phyloP scores from a whole-genome alignment of 768 basidiomycete genomes.

The Lactarius quietus region DNA sequence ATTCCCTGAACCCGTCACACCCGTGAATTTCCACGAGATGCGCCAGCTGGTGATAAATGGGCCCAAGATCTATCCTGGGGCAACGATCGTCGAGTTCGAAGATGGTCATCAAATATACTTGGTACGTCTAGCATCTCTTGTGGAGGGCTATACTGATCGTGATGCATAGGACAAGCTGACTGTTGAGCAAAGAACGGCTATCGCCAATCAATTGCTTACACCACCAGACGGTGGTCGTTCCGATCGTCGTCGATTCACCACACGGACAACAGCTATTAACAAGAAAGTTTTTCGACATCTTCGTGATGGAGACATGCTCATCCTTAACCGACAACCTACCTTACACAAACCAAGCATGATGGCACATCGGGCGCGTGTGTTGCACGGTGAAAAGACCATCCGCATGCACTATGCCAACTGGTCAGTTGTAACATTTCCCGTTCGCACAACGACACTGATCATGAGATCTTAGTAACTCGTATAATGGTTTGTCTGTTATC shows the following conservation, averaged over 20 bases:
- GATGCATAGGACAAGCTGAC: conserved; percentile 70
- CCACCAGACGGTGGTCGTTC: conserved; percentile 73
- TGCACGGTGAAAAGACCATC: conserved; percentile 97
- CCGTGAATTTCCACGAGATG: conserved; percentile 84
- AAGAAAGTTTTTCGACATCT: conserved; percentile 98
- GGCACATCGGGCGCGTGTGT: conserved; percentile 88
- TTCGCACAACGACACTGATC: conserved; percentile 25
- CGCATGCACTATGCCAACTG: conserved; percentile 99
- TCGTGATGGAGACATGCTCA: conserved; percentile 89
- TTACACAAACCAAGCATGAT: conserved; percentile 99
- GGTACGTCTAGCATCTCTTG: conserved; percentile 40
- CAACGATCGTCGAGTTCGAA: conserved; percentile 92
- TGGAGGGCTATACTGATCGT: neutral
- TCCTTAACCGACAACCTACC: conserved; percentile 97
- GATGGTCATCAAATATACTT: conserved; percentile 86
- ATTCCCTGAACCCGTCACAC: conserved; percentile 95
- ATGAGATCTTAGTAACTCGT: conserved; percentile 72
- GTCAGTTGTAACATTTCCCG: conserved; percentile 43
- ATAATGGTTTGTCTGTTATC: conserved; percentile 65
- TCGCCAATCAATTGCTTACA: conserved; percentile 92
- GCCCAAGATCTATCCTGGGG: conserved; percentile 85
- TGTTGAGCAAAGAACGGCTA: conserved; percentile 86
- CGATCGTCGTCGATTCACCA: conserved; percentile 55
- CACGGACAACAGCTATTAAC: conserved; percentile 77
- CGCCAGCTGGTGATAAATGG: conserved; percentile 89